These are phyloP conservation scores for Daldinia caldariorum DNA, from an alignment of 495 filamentous ascomycete species.

Conservation along the genomic window DNA sequence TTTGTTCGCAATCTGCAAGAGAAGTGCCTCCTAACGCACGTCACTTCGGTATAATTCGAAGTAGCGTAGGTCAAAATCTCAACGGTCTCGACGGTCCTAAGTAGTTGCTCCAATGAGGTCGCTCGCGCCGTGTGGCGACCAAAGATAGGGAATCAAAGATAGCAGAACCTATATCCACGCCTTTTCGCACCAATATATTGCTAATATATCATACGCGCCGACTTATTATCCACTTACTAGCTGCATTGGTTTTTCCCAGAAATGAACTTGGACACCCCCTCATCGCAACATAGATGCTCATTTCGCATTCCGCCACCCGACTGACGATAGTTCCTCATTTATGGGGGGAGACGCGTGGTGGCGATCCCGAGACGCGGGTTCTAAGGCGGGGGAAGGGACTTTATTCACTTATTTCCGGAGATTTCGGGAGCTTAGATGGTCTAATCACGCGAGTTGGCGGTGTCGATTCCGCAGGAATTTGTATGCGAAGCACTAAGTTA, in stretches of 20 bases:
- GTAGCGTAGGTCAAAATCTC: not conserved
- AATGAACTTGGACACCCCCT: not conserved
- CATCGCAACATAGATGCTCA: conserved; percentile 1
- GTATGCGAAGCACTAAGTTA: conserved; percentile 39
- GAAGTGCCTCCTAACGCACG: conserved; percentile 8
- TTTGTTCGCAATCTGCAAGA: conserved; percentile 25
- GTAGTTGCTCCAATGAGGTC: not conserved
- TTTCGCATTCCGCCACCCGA: not conserved
- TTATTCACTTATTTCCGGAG: conserved; percentile 27
- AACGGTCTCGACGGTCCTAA: not conserved
- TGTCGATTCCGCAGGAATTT: conserved; percentile 34
- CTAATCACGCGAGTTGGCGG: conserved; percentile 25
- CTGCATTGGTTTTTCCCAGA: not conserved
- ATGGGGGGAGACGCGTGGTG: conserved; percentile 36
- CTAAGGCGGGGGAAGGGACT: conserved; percentile 20
- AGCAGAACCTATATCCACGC: not conserved
- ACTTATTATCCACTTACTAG: not conserved
- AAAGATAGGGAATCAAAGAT: not conserved
- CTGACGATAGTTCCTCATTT: conserved; percentile 10
- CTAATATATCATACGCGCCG: not conserved
- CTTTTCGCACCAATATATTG: conserved; percentile 1
- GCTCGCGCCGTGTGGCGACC: not conserved
- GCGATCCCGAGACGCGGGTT: conserved; percentile 28
- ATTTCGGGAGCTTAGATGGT: conserved; percentile 32
- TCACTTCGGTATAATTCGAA: conserved; percentile 18